Conservation (phyloP, 768 basidiomycete genomes). For the Tricholoma matsutake region DNA sequence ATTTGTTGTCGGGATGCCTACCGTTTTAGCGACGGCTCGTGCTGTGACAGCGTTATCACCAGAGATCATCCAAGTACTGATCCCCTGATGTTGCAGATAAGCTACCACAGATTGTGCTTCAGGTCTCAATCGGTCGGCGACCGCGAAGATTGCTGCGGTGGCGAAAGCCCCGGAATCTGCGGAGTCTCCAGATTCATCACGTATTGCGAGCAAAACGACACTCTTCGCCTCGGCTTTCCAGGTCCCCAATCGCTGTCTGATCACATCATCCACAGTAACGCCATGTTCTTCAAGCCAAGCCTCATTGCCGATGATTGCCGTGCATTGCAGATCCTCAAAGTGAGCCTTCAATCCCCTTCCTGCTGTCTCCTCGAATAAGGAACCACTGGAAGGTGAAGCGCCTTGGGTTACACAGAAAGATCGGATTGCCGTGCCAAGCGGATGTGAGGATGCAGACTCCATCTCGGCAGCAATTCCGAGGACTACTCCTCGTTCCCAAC, state of each 20-base stretch:
- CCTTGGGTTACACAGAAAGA: slow-evolving; percentile 35
- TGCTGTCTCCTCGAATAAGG: slow-evolving; percentile 53
- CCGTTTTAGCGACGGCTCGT: slow-evolving; percentile 59
- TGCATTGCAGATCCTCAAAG: slow-evolving; percentile 38
- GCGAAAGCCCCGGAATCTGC: not conserved
- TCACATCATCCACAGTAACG: slow-evolving; percentile 27
- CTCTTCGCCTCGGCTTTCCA: slow-evolving; percentile 74
- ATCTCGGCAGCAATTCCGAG: slow-evolving; percentile 53
- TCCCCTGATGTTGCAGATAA: slow-evolving; percentile 47
- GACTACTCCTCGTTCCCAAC: slow-evolving; percentile 35
- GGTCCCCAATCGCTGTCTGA: slow-evolving; percentile 30
- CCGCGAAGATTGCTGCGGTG: slow-evolving; percentile 52
- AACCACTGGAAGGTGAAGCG: slow-evolving; percentile 5
- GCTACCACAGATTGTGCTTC: slow-evolving; percentile 56
- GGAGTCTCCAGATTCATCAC: not conserved
- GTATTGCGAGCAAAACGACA: slow-evolving; percentile 57
- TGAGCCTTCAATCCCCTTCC: slow-evolving; percentile 61
- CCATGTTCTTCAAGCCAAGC: slow-evolving; percentile 56
- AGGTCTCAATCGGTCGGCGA: slow-evolving; percentile 60
- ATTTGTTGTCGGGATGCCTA: slow-evolving; percentile 63
- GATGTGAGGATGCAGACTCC: slow-evolving; percentile 61
- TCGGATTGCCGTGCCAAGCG: slow-evolving; percentile 58
- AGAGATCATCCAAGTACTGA: slow-evolving; percentile 77
- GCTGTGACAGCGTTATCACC: slow-evolving; percentile 72
- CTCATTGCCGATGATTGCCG: slow-evolving; percentile 68